A percentile compares a stretch with the other conserved stretches of the same genome.
phyloP scores from a whole-genome alignment of 163 green algal genomes.

The Coccomyxa subellipsoidea region DNA sequence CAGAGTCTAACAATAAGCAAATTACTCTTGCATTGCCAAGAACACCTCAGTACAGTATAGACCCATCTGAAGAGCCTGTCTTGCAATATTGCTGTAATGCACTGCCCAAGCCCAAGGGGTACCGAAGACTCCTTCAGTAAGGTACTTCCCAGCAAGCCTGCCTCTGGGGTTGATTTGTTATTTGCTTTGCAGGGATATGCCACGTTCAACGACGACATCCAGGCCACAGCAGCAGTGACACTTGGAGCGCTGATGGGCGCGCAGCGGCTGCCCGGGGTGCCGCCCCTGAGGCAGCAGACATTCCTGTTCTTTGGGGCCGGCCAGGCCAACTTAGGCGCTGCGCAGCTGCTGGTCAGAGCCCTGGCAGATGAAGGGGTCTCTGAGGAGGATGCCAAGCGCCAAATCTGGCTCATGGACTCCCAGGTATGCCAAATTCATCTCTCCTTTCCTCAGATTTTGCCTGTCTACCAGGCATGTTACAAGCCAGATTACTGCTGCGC shows the following conservation, averaged over 20 bases:
- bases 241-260: conserved; percentile 61
- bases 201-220: conserved; percentile 84
- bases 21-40: too few relatives aligned
- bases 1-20: too few relatives aligned
- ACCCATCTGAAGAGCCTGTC: too few relatives aligned
- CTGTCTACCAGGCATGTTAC: neutral
- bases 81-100: too few relatives aligned
- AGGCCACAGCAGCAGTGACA: conserved; percentile 66
- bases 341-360: conserved; percentile 42
- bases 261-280: conserved; percentile 41
- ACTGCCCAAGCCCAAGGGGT: too few relatives aligned
- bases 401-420: conserved; percentile 36
- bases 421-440: conserved; percentile 11
- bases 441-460: too few relatives aligned
- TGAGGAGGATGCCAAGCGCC: conserved; percentile 23
- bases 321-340: conserved; percentile 60
- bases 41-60: too few relatives aligned
- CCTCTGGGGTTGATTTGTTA: too few relatives aligned
- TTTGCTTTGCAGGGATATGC: conserved; percentile 12
- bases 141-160: too few relatives aligned
- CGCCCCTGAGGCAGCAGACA: conserved; percentile 34
- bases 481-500: neutral
- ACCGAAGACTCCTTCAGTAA: too few relatives aligned
- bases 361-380: conserved; percentile 44
- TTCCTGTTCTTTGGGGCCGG: conserved; percentile 74